Conservation (phyloP, 73 alveolate species). For the Paramecium tetraurelia region DNA sequence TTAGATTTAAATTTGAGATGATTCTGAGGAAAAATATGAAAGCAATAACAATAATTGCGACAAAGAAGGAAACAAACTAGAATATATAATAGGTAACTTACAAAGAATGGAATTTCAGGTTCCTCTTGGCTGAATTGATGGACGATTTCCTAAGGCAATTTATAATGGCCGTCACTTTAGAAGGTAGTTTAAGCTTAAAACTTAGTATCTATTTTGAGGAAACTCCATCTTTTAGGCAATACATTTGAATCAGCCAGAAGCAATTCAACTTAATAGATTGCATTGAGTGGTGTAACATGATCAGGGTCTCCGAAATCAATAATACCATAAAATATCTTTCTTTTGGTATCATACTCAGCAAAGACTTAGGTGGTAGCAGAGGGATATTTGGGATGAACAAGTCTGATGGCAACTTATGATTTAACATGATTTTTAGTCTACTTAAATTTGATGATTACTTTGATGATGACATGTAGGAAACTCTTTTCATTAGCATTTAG, state of each 20-base stretch:
- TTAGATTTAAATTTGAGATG: background rate
- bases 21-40: background rate
- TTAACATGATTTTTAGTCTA: background rate
- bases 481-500: slow-evolving; percentile 9
- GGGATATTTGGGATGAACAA: slow-evolving; percentile 2
- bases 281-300: slow-evolving; percentile 21
- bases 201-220: background rate
- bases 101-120: slow-evolving; percentile 26
- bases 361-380: slow-evolving; percentile 4
- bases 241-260: background rate
- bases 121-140: background rate
- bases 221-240: slow-evolving; percentile 15
- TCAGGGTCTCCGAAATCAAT: slow-evolving; percentile 52
- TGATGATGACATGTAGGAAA: slow-evolving; percentile 15
- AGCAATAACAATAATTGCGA: background rate
- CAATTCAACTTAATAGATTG: background rate
- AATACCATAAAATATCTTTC: slow-evolving; percentile 23
- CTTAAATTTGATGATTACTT: background rate
- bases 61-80: slow-evolving; percentile 34
- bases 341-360: slow-evolving; percentile 22
- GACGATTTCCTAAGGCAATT: background rate
- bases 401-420: slow-evolving; percentile 15
- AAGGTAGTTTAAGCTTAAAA: background rate
- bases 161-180: background rate
- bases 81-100: background rate